phyloP scores from a whole-genome alignment of 2,329 filamentous ascomycete genomes.

The Thelonectria discophora region DNA sequence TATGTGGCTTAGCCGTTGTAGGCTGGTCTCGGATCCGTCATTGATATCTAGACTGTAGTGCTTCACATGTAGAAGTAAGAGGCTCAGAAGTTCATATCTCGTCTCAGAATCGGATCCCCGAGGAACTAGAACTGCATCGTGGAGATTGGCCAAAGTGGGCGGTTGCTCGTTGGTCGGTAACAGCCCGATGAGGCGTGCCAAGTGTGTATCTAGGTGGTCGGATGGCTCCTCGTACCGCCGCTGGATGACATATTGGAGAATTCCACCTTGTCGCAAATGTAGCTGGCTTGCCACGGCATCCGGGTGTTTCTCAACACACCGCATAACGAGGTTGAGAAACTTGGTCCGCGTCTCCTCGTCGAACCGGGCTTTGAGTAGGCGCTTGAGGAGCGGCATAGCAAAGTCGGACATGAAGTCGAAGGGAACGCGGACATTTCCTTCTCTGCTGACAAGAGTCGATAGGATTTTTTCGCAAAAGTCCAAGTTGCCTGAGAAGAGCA shows the following conservation, averaged over 20 bases:
- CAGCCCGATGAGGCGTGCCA: slow-evolving; percentile 24
- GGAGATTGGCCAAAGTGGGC: background rate
- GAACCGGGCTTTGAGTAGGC: slow-evolving; percentile 25
- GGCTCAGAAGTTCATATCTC: slow-evolving; percentile 37
- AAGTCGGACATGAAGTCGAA: slow-evolving; percentile 32
- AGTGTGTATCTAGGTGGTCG: slow-evolving; percentile 3
- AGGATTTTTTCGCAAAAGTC: slow-evolving; percentile 26
- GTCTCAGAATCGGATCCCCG: background rate
- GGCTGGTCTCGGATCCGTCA: slow-evolving; percentile 15
- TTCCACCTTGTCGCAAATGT: background rate
- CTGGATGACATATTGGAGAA: slow-evolving; percentile 26
- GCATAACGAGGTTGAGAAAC: slow-evolving; percentile 30
- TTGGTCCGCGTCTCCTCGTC: slow-evolving; percentile 24
- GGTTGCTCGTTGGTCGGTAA: background rate
- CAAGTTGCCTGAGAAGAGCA: slow-evolving; percentile 31
- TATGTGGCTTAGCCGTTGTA: slow-evolving; percentile 13
- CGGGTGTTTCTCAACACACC: slow-evolving; percentile 20
- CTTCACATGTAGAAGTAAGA: slow-evolving; percentile 32
- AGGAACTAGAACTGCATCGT: background rate
- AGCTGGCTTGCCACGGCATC: slow-evolving; percentile 1
- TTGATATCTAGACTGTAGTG: slow-evolving; percentile 38
- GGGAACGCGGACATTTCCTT: slow-evolving; percentile 19
- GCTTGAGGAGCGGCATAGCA: slow-evolving; percentile 36
- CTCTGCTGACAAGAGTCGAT: slow-evolving; percentile 19
- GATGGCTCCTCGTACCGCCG: slow-evolving; percentile 24